phyloP scores from a whole-genome alignment of 2,329 filamentous ascomycete species.

The Fusarium poae region DNA sequence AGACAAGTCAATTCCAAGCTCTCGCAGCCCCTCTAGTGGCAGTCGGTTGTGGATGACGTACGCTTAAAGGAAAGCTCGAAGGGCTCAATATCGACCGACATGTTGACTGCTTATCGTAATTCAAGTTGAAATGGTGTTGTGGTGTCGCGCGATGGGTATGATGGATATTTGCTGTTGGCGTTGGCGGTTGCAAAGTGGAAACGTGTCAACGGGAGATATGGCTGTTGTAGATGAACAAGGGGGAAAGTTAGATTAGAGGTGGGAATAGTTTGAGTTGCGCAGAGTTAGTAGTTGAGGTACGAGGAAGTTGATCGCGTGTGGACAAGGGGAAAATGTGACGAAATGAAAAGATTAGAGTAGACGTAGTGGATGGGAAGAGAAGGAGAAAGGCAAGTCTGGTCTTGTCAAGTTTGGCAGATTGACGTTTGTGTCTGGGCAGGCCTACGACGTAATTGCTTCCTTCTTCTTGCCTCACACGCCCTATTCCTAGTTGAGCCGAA shows the following conservation, averaged over 20 bases:
- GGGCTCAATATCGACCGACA: conserved; percentile 96
- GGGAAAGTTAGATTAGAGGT: conserved; percentile 26
- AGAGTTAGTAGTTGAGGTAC: conserved; percentile 15
- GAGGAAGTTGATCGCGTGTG: conserved; percentile 24
- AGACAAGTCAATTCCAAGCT: conserved; percentile 39
- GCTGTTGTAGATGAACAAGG: conserved; percentile 26
- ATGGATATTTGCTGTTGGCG: conserved; percentile 3
- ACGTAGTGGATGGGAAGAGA: conserved; percentile 27
- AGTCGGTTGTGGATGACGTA: conserved; percentile 63
- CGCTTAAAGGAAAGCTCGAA: conserved; percentile 93
- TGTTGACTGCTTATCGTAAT: conserved; percentile 60
- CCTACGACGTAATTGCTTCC: conserved; percentile 45
- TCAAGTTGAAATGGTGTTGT: conserved; percentile 13
- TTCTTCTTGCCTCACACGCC: conserved; percentile 18
- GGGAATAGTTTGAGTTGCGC: conserved; percentile 16
- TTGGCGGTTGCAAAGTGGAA: conserved; percentile 42
- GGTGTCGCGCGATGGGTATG: conserved; percentile 42
- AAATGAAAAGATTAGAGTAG: conserved; percentile 16
- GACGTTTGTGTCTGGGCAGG: conserved; percentile 19
- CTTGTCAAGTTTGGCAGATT: conserved; percentile 12
- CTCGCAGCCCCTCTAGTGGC: conserved; percentile 17
- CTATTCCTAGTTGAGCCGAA: conserved; percentile 36
- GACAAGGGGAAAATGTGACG: conserved; percentile 1
- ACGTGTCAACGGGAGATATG: conserved; percentile 43
- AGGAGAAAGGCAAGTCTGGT: conserved; percentile 15